A percentile compares a stretch with the other conserved stretches of the same genome.
Evolutionary conservation across 208 protist genomes (phyloP).

Genomic region (Acanthamoeba culbertsoni): DNA sequence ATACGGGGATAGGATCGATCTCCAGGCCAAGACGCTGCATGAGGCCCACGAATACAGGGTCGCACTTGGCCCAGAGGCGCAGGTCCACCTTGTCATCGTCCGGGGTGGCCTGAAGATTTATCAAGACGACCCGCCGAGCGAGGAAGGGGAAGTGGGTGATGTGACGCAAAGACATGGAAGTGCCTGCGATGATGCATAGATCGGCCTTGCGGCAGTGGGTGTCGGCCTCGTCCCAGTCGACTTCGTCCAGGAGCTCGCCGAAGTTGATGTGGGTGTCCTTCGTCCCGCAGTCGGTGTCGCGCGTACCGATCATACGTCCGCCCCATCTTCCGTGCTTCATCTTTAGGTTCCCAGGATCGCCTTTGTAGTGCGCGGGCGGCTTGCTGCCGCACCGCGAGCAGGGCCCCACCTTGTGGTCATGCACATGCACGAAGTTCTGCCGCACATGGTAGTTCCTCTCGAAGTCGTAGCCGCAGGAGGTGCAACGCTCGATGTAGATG

Average conservation of each 20-base stretch:
- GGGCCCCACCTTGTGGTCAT: slow-evolving; percentile 65
- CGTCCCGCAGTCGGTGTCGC: slow-evolving; percentile 62
- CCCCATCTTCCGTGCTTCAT: slow-evolving; percentile 6
- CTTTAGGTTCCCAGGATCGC: background rate
- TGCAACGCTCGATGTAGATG: slow-evolving; percentile 73
- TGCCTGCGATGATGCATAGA: slow-evolving; percentile 71
- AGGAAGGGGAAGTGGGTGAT: slow-evolving; percentile 76
- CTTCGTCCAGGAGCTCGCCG: slow-evolving; percentile 65
- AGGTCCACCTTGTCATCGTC: slow-evolving; percentile 66
- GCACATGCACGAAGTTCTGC: slow-evolving; percentile 45
- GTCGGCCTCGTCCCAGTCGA: slow-evolving; percentile 72
- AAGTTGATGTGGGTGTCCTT: slow-evolving; percentile 75
- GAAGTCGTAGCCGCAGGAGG: slow-evolving; percentile 67
- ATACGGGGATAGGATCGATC: slow-evolving; percentile 50
- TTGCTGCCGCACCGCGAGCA: slow-evolving; percentile 61
- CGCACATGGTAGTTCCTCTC: slow-evolving; percentile 71
- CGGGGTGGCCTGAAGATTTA: slow-evolving; percentile 72
- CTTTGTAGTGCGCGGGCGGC: slow-evolving; percentile 54
- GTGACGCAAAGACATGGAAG: slow-evolving; percentile 69
- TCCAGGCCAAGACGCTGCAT: slow-evolving; percentile 41
- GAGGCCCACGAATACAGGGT: slow-evolving; percentile 62
- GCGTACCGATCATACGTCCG: slow-evolving; percentile 39
- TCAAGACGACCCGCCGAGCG: slow-evolving; percentile 62
- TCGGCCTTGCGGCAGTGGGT: slow-evolving; percentile 62
- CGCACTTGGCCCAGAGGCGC: slow-evolving; percentile 67